A percentile compares a stretch with the other conserved stretches of the same genome.
These are phyloP conservation scores for Canna indica DNA, from an alignment of 176 grass and related monocot species.

Conservation along the genomic window DNA sequence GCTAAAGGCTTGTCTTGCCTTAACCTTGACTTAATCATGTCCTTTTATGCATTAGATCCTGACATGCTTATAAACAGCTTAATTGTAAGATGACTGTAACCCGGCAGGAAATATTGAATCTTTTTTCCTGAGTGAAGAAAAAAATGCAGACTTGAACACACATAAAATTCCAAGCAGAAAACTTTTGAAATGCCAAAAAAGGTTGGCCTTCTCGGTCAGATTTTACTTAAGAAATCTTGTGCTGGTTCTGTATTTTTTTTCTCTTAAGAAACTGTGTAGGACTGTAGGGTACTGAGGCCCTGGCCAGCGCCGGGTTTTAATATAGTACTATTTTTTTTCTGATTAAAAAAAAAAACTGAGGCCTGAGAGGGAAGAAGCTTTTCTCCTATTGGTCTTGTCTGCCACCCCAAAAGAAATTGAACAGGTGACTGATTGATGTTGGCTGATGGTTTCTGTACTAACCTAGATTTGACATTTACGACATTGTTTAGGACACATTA, in stretches of 20 bases:
- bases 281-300: too few relatives aligned
- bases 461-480: not conserved
- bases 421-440: slow-evolving; percentile 17
- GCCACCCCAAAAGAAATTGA: not conserved
- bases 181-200: not conserved
- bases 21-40: not conserved
- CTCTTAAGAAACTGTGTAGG: not conserved
- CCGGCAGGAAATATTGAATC: too few relatives aligned
- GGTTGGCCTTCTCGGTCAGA: not conserved
- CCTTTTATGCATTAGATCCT: not conserved
- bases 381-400: slow-evolving; percentile 5
- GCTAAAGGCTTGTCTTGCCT: not conserved
- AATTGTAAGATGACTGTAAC: not conserved
- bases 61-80: not conserved
- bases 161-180: not conserved
- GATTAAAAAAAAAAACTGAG: too few relatives aligned
- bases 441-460: not conserved
- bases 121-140: too few relatives aligned
- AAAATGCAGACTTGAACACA: not conserved
- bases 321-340: too few relatives aligned
- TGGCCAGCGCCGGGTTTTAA: too few relatives aligned
- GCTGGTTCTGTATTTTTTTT: not conserved
- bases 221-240: not conserved
- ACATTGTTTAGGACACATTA: not conserved
- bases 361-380: not conserved